A percentile compares a stretch with the other conserved stretches of the same genome.
These are phyloP conservation scores for Lipomyces sp. DNA, from an alignment of 805 yeast genomes.

Conservation along the genomic window DNA sequence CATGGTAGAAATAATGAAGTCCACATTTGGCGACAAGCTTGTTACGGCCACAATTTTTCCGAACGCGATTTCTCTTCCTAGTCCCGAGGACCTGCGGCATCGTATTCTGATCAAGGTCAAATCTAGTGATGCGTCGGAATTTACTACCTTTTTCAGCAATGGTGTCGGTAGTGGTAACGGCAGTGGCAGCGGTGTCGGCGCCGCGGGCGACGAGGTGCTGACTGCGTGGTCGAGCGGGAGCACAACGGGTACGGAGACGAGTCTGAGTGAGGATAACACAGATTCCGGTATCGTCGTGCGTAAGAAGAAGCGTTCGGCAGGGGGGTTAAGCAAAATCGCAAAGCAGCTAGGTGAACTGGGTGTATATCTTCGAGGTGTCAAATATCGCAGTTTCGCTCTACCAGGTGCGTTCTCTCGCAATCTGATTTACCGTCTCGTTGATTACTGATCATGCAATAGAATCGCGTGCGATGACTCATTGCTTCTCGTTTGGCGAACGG, in stretches of 20 bases:
- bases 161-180: too few species aligned
- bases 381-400: constrained; percentile 75
- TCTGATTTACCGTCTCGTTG: too few species aligned
- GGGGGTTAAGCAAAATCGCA: constrained; percentile 34
- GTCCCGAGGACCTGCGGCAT: constrained; percentile 70
- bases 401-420: constrained; percentile 43
- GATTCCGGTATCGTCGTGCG: constrained; percentile 38
- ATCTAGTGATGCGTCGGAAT: constrained; percentile 40
- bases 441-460: constrained; percentile 39
- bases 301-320: constrained; percentile 12
- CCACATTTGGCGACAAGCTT: constrained; percentile 58
- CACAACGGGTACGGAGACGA: constrained; percentile 31
- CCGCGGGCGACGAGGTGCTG: not conserved
- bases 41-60: constrained; percentile 43
- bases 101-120: constrained; percentile 77
- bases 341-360: constrained; percentile 56
- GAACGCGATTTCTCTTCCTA: constrained; percentile 49
- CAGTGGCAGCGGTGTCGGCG: too few species aligned
- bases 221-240: constrained; percentile 35
- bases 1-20: constrained; percentile 52
- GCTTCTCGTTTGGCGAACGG: constrained; percentile 83
- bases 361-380: constrained; percentile 69
- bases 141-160: too few species aligned
- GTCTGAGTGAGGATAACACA: constrained; percentile 38
- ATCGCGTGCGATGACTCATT: constrained; percentile 73